Evolutionary conservation across 176 grass and related monocot species (phyloP).

Genomic region (Oryza glaberrima): DNA sequence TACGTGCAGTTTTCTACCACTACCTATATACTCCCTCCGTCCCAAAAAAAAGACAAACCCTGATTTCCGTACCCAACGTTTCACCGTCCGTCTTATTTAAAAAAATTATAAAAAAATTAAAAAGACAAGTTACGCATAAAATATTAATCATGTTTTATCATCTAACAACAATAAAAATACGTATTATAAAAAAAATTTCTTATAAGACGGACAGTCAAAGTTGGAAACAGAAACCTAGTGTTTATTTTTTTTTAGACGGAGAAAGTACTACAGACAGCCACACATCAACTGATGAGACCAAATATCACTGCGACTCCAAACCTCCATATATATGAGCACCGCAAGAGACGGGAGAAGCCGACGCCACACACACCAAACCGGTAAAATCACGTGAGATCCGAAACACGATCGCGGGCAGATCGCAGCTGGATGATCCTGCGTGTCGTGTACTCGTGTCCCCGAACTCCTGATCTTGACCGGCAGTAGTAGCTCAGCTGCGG

Average conservation of each 20-base stretch:
- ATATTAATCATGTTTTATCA: too few relatives aligned
- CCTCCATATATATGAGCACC: background rate
- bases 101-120: too few relatives aligned
- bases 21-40: background rate
- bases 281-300: background rate
- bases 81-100: too few relatives aligned
- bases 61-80: too few relatives aligned
- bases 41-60: too few relatives aligned
- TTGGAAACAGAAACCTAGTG: accelerated
- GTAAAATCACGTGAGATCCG: conserved; percentile 35
- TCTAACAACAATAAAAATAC: too few relatives aligned
- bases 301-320: background rate
- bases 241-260: too few relatives aligned
- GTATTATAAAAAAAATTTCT: too few relatives aligned
- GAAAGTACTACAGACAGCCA: background rate
- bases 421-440: background rate
- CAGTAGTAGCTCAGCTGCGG: background rate
- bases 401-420: background rate
- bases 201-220: too few relatives aligned
- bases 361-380: background rate
- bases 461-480: conserved; percentile 4
- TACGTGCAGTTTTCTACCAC: background rate
- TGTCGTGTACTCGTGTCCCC: background rate
- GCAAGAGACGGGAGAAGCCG: background rate
- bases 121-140: too few relatives aligned